Evolutionary conservation across 1,284 basidiomycete genomes (phyloP).

Genomic region (Malassezia slooffiae): DNA sequence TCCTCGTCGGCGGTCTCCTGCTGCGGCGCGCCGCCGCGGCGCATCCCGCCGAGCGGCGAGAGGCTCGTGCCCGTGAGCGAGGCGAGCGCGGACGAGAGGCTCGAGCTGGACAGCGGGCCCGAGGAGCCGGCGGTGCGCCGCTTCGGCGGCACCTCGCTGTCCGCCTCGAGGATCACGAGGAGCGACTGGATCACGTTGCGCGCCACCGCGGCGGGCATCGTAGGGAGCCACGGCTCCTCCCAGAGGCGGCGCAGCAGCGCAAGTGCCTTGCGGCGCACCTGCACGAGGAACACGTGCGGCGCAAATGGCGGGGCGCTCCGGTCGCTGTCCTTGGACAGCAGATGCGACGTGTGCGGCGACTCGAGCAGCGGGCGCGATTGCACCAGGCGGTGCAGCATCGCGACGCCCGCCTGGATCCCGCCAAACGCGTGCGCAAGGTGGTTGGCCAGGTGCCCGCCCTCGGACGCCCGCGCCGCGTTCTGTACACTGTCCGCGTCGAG

Average conservation of each 20-base stretch:
- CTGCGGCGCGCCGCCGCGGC: background rate
- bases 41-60: background rate
- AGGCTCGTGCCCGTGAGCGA: slow-evolving; percentile 14
- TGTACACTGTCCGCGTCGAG: too few relatives aligned
- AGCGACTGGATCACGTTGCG: slow-evolving; percentile 64
- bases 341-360: slow-evolving; percentile 65
- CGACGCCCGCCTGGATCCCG: slow-evolving; percentile 68
- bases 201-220: slow-evolving; percentile 53
- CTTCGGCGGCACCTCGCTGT: slow-evolving; percentile 48
- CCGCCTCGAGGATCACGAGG: slow-evolving; percentile 68
- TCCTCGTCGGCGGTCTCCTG: slow-evolving; percentile 35
- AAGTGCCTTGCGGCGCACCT: slow-evolving; percentile 61
- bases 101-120: background rate
- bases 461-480: too few relatives aligned
- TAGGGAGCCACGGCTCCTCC: slow-evolving; percentile 72
- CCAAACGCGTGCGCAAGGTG: slow-evolving; percentile 59
- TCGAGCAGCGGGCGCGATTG: slow-evolving; percentile 64
- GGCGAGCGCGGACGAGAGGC: slow-evolving; percentile 16
- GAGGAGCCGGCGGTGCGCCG: background rate
- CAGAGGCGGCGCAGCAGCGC: slow-evolving; percentile 64
- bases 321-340: slow-evolving; percentile 40
- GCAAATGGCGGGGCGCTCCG: slow-evolving; percentile 53
- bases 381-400: slow-evolving; percentile 68
- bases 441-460: slow-evolving; percentile 25
- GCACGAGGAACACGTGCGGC: slow-evolving; percentile 72